Evolutionary conservation across 1,284 basidiomycete genomes (phyloP).

Genomic region (Trametes hirsuta): DNA sequence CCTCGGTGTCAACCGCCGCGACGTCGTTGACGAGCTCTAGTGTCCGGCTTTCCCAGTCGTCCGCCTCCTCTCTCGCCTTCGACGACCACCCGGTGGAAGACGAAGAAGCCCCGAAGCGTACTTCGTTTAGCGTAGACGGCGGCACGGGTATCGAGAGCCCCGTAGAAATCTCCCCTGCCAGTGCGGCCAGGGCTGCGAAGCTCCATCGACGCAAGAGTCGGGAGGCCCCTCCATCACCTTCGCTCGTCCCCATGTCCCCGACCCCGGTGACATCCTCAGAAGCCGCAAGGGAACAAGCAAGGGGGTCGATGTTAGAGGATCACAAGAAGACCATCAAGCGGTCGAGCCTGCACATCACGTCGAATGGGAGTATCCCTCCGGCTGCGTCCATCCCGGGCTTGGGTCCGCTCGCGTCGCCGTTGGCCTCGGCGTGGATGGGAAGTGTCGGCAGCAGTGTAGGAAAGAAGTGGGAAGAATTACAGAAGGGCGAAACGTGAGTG

Average conservation of each 20-base stretch:
- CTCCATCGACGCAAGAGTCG: slow-evolving; percentile 36
- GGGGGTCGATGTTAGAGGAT: slow-evolving; percentile 1
- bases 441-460: slow-evolving; percentile 49
- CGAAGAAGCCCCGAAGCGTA: slow-evolving; percentile 23
- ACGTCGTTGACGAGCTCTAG: slow-evolving; percentile 29
- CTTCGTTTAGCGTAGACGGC: slow-evolving; percentile 21
- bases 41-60: slow-evolving; percentile 49
- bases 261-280: slow-evolving; percentile 3
- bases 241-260: slow-evolving; percentile 3
- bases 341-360: slow-evolving; percentile 20
- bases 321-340: slow-evolving; percentile 26
- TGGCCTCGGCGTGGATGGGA: slow-evolving; percentile 49
- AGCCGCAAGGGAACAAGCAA: neutral
- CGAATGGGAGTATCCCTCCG: slow-evolving; percentile 28
- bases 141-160: slow-evolving; percentile 24
- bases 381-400: slow-evolving; percentile 38
- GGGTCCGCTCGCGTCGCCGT: slow-evolving; percentile 27
- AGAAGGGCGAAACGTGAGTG: slow-evolving; percentile 56
- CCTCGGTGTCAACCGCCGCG: slow-evolving; percentile 32
- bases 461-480: slow-evolving; percentile 63
- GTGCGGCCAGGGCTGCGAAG: slow-evolving; percentile 25
- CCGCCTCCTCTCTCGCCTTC: slow-evolving; percentile 38
- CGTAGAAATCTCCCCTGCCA: slow-evolving; percentile 27
- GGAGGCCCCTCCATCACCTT: slow-evolving; percentile 23
- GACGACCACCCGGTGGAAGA: slow-evolving; percentile 44